A percentile compares a stretch with the other conserved stretches of the same genome.
Evolutionary conservation across 495 filamentous ascomycete genomes (phyloP).

Genomic region (Polyplosphaeria fusca): DNA sequence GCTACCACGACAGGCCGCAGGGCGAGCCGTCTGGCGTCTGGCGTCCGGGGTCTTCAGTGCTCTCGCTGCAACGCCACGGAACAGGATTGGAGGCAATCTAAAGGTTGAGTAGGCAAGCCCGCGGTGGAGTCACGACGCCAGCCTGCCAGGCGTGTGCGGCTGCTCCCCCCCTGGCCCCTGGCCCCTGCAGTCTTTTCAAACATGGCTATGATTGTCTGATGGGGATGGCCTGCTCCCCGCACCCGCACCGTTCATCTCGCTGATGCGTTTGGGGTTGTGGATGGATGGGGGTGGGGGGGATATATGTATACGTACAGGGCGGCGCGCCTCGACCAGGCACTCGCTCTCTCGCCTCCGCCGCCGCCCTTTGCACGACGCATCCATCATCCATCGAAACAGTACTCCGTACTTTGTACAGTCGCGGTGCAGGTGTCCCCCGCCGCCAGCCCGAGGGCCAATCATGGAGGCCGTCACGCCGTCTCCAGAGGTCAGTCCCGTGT

Average conservation of each 20-base stretch:
- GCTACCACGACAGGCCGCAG: slow-evolving; percentile 3
- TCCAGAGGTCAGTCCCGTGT: slow-evolving; percentile 37
- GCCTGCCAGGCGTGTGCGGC: slow-evolving; percentile 9
- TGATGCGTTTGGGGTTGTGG: slow-evolving; percentile 10
- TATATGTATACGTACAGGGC: slow-evolving; percentile 24
- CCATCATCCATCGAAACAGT: no score
- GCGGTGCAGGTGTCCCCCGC: no score
- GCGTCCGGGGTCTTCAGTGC: slow-evolving; percentile 14
- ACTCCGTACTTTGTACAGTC: no score
- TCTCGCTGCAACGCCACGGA: slow-evolving; percentile 5
- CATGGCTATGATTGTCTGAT: slow-evolving; percentile 17
- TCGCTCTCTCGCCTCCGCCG: background rate
- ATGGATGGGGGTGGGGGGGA: slow-evolving; percentile 5
- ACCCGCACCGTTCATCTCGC: slow-evolving; percentile 16
- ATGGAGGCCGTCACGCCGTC: slow-evolving; percentile 33
- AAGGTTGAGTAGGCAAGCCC: slow-evolving; percentile 3
- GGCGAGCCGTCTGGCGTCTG: slow-evolving; percentile 5
- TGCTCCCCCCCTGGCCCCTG: slow-evolving; percentile 6
- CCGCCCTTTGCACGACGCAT: slow-evolving; percentile 11
- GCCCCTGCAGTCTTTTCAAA: slow-evolving; percentile 18
- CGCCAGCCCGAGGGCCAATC: slow-evolving; percentile 27
- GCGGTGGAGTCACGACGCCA: slow-evolving; percentile 15
- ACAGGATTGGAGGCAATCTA: slow-evolving; percentile 26
- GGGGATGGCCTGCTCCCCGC: slow-evolving; percentile 29
- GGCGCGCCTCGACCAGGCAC: background rate